Base-by-base conservation (phyloP, 768 basidiomycete genomes). In the Lactifluus piperatus region DNA sequence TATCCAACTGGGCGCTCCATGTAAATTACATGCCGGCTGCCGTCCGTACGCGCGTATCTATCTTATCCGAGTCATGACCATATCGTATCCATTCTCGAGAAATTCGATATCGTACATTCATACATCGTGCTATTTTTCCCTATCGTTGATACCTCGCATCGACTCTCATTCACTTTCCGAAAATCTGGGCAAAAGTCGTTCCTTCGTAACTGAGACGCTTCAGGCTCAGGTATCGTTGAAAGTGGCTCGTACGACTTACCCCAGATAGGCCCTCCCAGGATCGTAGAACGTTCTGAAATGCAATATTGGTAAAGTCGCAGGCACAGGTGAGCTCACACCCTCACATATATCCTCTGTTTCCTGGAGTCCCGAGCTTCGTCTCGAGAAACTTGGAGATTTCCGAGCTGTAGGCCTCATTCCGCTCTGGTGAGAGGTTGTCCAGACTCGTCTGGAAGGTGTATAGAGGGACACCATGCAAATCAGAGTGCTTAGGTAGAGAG, bases 271-370 rank as follows among this genome's bases (percentile, higher is more conserved):
- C 29, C 74, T 70, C 11, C 82, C 83, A 30, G 82, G 82, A 63
- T 84, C 82, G 59, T 72, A 66, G 71, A 79, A 83, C 2, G 72
- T 68, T 65, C 76, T 78, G 54, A 11, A 29, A 27, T 34, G 47
- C 4, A 29, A 29, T 18, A 6, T 20, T 20, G 7, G 20, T 5
- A 9, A 24, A 43, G 41, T 45, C 32, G 48, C 43, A 29, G 20
- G 22, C 30, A 32, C 30, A 22, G 39, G 41, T 43, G 5, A 11
- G 16, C n/a, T n/a, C 13, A 14, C 18, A 66, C 45, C 53, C 73
- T 54, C 20, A 82, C 82, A 88, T 81, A 65, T 86, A 86, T 50
- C 82, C 84, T 48, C 84, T 77, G 62, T 81, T 71, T 1, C 71
- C 75, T 0, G 71, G 69, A 18, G 80, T 68, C 6, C 77, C 78